These are phyloP conservation scores for Phytophthora idaei DNA, from an alignment of 352 stramenopile species.

Conservation along the genomic window DNA sequence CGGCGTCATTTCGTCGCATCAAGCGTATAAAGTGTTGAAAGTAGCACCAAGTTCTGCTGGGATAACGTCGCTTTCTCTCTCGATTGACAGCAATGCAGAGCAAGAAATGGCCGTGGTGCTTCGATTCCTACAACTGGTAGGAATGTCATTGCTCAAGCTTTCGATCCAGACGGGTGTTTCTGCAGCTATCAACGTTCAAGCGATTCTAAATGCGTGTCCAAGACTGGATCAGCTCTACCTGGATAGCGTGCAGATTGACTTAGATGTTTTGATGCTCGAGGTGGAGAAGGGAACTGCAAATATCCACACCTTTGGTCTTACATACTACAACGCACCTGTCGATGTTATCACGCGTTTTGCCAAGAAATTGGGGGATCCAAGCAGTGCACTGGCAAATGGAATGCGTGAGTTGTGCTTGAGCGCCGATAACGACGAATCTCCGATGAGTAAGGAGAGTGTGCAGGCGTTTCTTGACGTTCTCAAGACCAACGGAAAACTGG, in stretches of 20 bases:
- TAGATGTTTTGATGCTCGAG: constrained; percentile 27
- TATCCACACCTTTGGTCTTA: constrained; percentile 26
- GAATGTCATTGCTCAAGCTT: constrained; percentile 22
- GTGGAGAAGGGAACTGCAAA: constrained; percentile 21
- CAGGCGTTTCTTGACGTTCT: constrained; percentile 28
- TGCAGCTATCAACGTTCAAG: constrained; percentile 19
- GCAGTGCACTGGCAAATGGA: constrained; percentile 14
- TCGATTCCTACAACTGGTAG: constrained; percentile 31
- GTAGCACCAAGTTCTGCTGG: constrained; percentile 5
- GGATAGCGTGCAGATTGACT: constrained; percentile 34
- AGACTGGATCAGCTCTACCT: constrained; percentile 33
- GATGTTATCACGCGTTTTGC: constrained; percentile 31
- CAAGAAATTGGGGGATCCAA: constrained; percentile 22
- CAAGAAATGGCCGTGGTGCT: constrained; percentile 9
- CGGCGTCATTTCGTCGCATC: constrained; percentile 23
- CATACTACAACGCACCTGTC: constrained; percentile 17
- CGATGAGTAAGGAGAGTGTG: constrained; percentile 28
- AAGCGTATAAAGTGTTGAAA: background rate
- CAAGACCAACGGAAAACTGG: constrained; percentile 33
- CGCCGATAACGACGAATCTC: constrained; percentile 31
- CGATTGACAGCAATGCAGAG: constrained; percentile 29
- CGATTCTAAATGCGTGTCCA: constrained; percentile 23
- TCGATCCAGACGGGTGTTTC: constrained; percentile 24
- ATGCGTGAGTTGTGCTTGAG: constrained; percentile 37
- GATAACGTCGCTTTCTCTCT: constrained; percentile 33